Base-by-base conservation (phyloP, 768 basidiomycete genomes). In the Mycena metata region DNA sequence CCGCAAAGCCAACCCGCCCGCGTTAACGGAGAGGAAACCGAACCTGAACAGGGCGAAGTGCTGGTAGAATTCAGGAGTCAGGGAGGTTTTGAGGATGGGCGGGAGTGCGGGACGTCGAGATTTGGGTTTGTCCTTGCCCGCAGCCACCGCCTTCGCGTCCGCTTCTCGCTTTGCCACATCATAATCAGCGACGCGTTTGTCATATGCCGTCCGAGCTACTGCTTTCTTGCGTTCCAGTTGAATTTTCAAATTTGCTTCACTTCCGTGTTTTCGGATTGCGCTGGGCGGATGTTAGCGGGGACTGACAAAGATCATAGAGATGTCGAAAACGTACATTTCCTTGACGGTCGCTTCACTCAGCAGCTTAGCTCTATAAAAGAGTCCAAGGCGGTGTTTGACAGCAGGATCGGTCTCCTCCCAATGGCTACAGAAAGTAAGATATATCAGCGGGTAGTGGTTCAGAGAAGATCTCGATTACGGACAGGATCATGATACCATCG, bases 71-170 rank as follows among this genome's bases (percentile, higher is more conserved):
- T 11, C n/a, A 5, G n/a, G 33, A 5, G 47, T 36, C 16, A 1
- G 4, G n/a, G 42, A 46, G 7, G 16, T 17, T 19, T 52, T 63
- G 11, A 52, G 61, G 10, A 63, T 42, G 13, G 61, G 3, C 6
- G 61, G 51, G n/a, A 63, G 24, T 2, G 26, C 43, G n/a, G 61
- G 61, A 49, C 49, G 47, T 36, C 36, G 36, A 21, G 60, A 24
- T n/a, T 51, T 52, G 21, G 45, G n/a, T 4, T 54, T 21, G 9
- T 23, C 33, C 5, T 43, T 8, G 3, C 23, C 16, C 19, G 15
- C 30, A 5, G 19, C 3, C 3, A 15, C 45, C 1, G 58, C 43
- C 1, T 42, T 43, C 1, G 43, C 45, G 43, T 26, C 58, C 11
- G 45, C 5, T 16, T 51, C 26, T 8, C 26, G 7, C 5, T 11